Evolutionary conservation across 2,329 filamentous ascomycete species (phyloP).

Genomic region (Beauveria brongniartii): DNA sequence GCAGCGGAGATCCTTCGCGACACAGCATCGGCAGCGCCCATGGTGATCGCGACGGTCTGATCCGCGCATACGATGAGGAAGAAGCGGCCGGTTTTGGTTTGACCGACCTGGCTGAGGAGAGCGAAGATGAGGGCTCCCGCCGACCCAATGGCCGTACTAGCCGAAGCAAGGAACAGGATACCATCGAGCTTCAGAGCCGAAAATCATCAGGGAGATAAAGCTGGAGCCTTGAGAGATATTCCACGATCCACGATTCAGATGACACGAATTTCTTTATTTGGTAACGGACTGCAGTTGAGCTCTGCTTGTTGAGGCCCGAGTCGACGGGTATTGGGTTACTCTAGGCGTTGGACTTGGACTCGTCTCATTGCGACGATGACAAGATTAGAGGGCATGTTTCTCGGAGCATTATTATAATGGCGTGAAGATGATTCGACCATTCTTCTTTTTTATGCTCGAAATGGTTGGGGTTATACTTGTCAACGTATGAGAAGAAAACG

Average conservation of each 20-base stretch:
- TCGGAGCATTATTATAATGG: neutral
- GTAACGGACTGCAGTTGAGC: neutral
- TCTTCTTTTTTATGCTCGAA: neutral
- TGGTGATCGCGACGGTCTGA: slow-evolving; percentile 72
- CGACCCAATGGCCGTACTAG: slow-evolving; percentile 35
- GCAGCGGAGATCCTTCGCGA: slow-evolving; percentile 59
- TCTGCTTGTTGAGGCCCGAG: neutral
- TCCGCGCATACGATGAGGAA: slow-evolving; percentile 84
- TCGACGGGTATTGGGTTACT: neutral
- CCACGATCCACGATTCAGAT: slow-evolving; percentile 10
- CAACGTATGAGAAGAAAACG: slow-evolving; percentile 1
- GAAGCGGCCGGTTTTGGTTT: slow-evolving; percentile 66
- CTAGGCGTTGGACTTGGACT: neutral
- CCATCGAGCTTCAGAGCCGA: slow-evolving; percentile 43
- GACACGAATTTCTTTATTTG: slow-evolving; percentile 9
- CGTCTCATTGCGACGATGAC: neutral
- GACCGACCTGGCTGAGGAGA: slow-evolving; percentile 70
- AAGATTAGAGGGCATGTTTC: neutral
- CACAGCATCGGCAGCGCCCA: slow-evolving; percentile 57
- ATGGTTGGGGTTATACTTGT: neutral
- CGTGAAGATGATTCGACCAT: neutral
- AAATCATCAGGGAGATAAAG: slow-evolving; percentile 27
- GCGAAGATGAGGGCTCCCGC: slow-evolving; percentile 48
- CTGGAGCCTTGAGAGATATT: neutral
- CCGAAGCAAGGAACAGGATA: slow-evolving; percentile 27